phyloP scores from a whole-genome alignment of 2,329 filamentous ascomycete species.

The Sporothrix curviconia region DNA sequence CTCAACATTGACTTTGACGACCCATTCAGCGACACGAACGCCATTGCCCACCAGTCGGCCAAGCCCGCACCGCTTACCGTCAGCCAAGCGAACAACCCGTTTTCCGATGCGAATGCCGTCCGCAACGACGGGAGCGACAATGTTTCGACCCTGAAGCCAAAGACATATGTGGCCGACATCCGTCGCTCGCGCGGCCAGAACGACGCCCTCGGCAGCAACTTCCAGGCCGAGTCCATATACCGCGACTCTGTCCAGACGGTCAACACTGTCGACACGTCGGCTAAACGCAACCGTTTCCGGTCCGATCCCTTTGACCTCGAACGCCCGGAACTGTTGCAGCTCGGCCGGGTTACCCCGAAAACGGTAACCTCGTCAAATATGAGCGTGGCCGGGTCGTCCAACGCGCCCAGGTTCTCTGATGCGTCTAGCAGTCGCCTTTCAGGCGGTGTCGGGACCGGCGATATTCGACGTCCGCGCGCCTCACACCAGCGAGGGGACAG shows the following conservation, averaged over 20 bases:
- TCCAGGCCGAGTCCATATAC: constrained; percentile 33
- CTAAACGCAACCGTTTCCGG: constrained; percentile 45
- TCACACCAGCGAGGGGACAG: constrained; percentile 34
- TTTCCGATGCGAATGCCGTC: constrained; percentile 44
- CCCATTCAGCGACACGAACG: constrained; percentile 45
- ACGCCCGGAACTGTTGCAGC: constrained; percentile 38
- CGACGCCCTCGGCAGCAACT: constrained; percentile 21
- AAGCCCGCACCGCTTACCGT: constrained; percentile 33
- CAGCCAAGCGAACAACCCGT: constrained; percentile 35
- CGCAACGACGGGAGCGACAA: constrained; percentile 13
- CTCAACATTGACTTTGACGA: constrained; percentile 27
- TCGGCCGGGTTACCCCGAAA: constrained; percentile 19
- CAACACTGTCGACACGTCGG: constrained; percentile 33
- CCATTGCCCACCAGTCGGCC: constrained; percentile 32
- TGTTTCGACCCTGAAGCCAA: constrained; percentile 21
- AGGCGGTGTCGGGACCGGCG: constrained; percentile 17
- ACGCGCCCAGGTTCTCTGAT: constrained; percentile 10
- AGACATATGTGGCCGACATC: constrained; percentile 41
- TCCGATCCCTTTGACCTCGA: constrained; percentile 63
- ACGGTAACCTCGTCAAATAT: constrained; percentile 25
- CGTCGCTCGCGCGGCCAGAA: constrained; percentile 45
- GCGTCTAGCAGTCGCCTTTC: constrained; percentile 18
- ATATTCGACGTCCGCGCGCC: constrained; percentile 25
- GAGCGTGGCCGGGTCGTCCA: constrained; percentile 23
- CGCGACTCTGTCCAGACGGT: constrained; percentile 39